A percentile compares a stretch with the other conserved stretches of the same genome.
These are phyloP conservation scores for Capsicum pubescens DNA, from an alignment of 257 asterid genomes.

Conservation along the genomic window DNA sequence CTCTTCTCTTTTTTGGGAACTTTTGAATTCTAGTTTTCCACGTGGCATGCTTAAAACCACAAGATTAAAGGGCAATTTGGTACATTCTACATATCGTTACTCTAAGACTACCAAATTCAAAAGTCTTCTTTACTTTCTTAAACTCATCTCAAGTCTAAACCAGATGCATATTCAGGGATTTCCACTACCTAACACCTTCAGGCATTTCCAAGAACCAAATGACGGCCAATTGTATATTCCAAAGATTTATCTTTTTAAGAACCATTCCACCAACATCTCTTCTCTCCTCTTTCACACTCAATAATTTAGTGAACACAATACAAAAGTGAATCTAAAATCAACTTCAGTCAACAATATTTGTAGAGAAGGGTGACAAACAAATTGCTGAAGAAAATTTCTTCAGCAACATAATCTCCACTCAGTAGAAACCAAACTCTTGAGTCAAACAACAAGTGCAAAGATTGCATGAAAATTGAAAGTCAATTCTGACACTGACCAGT, in stretches of 20 bases:
- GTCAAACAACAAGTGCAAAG: constrained; percentile 17
- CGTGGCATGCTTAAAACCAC: no score
- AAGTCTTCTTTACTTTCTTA: no score
- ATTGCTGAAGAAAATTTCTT: not conserved
- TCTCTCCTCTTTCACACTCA: not conserved
- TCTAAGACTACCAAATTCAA: no score
- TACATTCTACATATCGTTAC: no score
- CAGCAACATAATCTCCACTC: constrained; percentile 3
- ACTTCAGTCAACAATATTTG: not conserved
- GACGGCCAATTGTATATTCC: not conserved
- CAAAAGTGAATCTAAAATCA: constrained; percentile 7
- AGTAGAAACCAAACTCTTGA: constrained; percentile 15
- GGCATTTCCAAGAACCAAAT: not conserved
- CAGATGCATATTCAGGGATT: no score
- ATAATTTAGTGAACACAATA: not conserved
- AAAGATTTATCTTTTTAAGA: not conserved
- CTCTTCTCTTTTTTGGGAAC: no score
- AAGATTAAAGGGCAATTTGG: no score
- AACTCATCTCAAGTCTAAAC: no score
- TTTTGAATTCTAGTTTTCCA: no score
- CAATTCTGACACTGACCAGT: constrained; percentile 63
- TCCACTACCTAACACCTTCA: not conserved
- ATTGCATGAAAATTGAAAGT: not conserved
- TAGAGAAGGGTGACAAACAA: not conserved
- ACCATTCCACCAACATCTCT: constrained; percentile 14